Percentiles rank a stretch among this genome's conserved stretches.
Evolutionary conservation across 176 grass and related monocot species (phyloP).

Genomic region (Coix lacrymajobi): DNA sequence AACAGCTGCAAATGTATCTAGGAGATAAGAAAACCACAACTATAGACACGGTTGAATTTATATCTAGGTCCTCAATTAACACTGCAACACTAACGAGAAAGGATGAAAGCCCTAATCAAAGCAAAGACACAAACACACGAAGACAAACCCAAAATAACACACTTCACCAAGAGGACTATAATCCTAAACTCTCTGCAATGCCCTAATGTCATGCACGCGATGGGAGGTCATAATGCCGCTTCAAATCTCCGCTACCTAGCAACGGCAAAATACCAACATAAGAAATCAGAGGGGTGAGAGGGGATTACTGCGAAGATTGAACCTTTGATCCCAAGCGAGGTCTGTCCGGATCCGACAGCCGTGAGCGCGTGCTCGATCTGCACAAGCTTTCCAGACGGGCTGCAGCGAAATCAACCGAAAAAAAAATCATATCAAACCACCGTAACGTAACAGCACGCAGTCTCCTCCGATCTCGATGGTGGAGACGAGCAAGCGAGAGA

Average conservation of each 20-base stretch:
- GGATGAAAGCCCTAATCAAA: background rate
- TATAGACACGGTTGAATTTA: background rate
- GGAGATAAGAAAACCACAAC: background rate
- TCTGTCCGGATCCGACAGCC: constrained; percentile 94
- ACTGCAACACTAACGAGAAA: background rate
- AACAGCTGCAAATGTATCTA: background rate
- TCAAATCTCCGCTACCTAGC: background rate
- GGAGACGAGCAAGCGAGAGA: background rate
- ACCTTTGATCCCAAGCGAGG: constrained; percentile 99
- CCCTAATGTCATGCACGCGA: background rate
- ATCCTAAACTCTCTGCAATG: background rate
- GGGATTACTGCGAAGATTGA: background rate
- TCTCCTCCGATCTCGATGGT: constrained; percentile 5
- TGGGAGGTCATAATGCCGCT: background rate
- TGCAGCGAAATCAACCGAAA: constrained; percentile 29
- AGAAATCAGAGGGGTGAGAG: background rate
- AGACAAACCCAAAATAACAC: background rate
- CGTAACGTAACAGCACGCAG: background rate
- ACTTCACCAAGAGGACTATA: background rate
- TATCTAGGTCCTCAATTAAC: background rate
- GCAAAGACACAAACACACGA: background rate
- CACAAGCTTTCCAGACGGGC: constrained; percentile 93
- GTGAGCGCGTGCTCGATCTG: constrained; percentile 96
- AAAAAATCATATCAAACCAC: background rate
- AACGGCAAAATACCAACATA: background rate